Percentiles rank a stretch among this genome's conserved stretches.
Conservation (phyloP, 495 filamentous ascomycete genomes). For the Neohortaea acidophila region DNA sequence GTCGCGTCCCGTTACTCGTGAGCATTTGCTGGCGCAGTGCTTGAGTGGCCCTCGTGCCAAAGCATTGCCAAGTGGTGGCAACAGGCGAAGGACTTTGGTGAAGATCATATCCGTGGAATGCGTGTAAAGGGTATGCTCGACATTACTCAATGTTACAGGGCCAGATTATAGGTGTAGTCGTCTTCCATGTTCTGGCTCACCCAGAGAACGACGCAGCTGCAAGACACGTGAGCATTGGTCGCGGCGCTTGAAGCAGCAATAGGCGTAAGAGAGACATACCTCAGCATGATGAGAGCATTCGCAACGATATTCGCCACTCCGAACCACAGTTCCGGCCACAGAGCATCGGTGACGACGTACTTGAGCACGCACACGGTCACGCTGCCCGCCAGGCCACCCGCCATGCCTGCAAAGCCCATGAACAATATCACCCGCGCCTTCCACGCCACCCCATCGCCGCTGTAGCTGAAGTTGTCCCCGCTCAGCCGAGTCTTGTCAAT, state of each 20-base stretch:
- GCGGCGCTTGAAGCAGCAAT: neutral
- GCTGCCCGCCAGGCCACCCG: constrained; percentile 83
- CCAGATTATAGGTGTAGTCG: constrained; percentile 91
- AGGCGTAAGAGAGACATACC: constrained; percentile 36
- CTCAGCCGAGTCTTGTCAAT: constrained; percentile 85
- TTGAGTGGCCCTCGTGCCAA: no score
- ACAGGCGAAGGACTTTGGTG: no score
- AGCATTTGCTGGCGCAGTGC: no score
- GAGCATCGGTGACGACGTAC: constrained; percentile 65
- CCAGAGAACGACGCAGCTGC: constrained; percentile 80
- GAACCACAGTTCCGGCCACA: constrained; percentile 78
- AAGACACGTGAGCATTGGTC: constrained; percentile 16
- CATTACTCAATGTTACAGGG: constrained; percentile 41
- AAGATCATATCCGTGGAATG: no score
- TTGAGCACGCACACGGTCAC: constrained; percentile 84
- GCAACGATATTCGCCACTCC: constrained; percentile 84
- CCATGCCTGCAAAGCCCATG: constrained; percentile 83
- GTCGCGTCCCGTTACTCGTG: no score
- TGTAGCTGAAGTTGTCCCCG: constrained; percentile 76
- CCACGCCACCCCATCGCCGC: constrained; percentile 79
- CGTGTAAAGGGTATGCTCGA: no score
- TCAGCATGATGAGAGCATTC: constrained; percentile 76
- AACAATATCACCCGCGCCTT: constrained; percentile 93
- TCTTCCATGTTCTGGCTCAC: constrained; percentile 98
- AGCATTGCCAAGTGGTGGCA: no score